These are phyloP conservation scores for Microcyclosporella mali DNA, from an alignment of 2,329 filamentous ascomycete genomes.

Conservation along the genomic window DNA sequence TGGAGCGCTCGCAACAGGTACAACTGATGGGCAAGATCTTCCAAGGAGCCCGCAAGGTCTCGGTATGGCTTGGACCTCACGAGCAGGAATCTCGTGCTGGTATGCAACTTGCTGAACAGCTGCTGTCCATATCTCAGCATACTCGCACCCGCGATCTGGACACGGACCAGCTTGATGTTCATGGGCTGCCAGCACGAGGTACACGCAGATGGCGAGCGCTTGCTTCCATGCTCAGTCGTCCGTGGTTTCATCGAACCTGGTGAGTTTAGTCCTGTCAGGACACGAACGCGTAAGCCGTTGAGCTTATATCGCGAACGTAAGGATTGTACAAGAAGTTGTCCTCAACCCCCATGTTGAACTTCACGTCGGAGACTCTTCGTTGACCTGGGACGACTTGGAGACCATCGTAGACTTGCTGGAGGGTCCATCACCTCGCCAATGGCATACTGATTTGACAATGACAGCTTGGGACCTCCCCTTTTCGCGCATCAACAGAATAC, in stretches of 20 bases:
- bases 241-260: constrained; percentile 29
- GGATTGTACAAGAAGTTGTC: constrained; percentile 29
- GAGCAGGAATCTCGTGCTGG: constrained; percentile 24
- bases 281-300: too few relatives aligned
- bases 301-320: too few relatives aligned
- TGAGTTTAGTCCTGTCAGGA: too few relatives aligned
- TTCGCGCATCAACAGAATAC: constrained; percentile 27
- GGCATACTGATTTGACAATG: constrained; percentile 24
- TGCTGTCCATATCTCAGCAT: constrained; percentile 17
- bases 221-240: constrained; percentile 22
- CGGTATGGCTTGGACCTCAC: constrained; percentile 29
- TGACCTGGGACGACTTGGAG: constrained; percentile 28
- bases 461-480: constrained; percentile 26
- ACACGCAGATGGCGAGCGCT: constrained; percentile 25
- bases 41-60: constrained; percentile 22
- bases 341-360: constrained; percentile 27
- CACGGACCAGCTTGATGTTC: constrained; percentile 16
- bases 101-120: constrained; percentile 26
- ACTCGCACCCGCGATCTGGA: constrained; percentile 11
- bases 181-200: constrained; percentile 23
- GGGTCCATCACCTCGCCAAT: constrained; percentile 19
- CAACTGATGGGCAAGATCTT: constrained; percentile 30
- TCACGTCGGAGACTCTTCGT: constrained; percentile 19
- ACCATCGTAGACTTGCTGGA: constrained; percentile 23
- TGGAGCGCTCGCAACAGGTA: constrained; percentile 29